Conservation (phyloP, 805 yeast species). For the Kregervanrija pseudodelftensis region DNA sequence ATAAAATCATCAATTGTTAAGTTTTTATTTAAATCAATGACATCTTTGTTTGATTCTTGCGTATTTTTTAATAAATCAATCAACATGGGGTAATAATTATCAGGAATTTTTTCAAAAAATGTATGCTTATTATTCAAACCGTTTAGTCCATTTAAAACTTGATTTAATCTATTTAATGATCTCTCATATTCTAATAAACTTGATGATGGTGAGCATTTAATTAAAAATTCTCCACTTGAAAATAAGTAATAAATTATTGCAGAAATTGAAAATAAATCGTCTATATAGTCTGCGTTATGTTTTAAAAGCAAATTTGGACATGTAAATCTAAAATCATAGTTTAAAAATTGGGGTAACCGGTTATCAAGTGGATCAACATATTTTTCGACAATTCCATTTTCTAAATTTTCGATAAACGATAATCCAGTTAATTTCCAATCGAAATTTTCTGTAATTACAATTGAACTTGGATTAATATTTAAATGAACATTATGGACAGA, state of each 20-base stretch:
- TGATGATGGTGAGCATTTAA: slow-evolving; percentile 31
- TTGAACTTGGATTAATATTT: slow-evolving; percentile 69
- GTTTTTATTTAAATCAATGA: slow-evolving; percentile 18
- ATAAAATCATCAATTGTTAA: slow-evolving; percentile 58
- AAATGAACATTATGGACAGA: slow-evolving; percentile 69
- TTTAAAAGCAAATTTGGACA: slow-evolving; percentile 83
- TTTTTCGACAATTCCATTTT: slow-evolving; percentile 46
- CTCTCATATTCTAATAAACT: slow-evolving; percentile 52
- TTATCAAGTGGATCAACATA: slow-evolving; percentile 68
- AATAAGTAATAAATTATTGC: slow-evolving; percentile 67
- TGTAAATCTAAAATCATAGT: slow-evolving; percentile 61
- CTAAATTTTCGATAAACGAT: slow-evolving; percentile 40
- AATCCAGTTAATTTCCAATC: slow-evolving; percentile 94
- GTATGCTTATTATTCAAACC: slow-evolving; percentile 35
- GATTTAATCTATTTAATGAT: slow-evolving; percentile 32
- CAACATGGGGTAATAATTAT: slow-evolving; percentile 40
- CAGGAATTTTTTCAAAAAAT: slow-evolving; percentile 55
- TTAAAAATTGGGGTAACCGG: slow-evolving; percentile 65
- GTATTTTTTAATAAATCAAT: slow-evolving; percentile 47
- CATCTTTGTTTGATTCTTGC: slow-evolving; percentile 26
- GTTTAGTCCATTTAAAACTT: slow-evolving; percentile 21
- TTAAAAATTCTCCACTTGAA: slow-evolving; percentile 35
- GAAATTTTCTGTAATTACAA: slow-evolving; percentile 72
- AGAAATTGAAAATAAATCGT: slow-evolving; percentile 84
- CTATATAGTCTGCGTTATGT: slow-evolving; percentile 51